phyloP scores from a whole-genome alignment of 2,329 filamentous ascomycete species.

The Canariomyces notabilis region DNA sequence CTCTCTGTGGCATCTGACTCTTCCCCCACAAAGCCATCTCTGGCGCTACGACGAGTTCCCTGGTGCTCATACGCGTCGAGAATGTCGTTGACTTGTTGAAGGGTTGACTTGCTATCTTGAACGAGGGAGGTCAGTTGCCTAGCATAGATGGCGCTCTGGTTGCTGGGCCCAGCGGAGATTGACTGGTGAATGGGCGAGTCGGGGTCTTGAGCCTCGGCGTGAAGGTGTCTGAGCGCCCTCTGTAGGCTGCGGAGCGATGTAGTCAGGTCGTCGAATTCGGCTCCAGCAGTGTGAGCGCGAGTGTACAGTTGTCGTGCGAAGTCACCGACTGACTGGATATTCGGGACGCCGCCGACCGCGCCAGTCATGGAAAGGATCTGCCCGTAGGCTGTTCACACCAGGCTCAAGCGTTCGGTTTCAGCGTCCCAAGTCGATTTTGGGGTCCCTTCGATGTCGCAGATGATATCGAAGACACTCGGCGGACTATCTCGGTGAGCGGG shows the following conservation, averaged over 20 bases:
- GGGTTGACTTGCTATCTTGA: slow-evolving; percentile 50
- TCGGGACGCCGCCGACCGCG: slow-evolving; percentile 32
- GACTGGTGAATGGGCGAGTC: slow-evolving; percentile 49
- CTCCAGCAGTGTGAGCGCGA: slow-evolving; percentile 45
- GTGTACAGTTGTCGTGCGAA: slow-evolving; percentile 52
- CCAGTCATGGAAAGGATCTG: slow-evolving; percentile 27
- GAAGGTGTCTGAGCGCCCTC: slow-evolving; percentile 52
- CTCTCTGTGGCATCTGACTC: slow-evolving; percentile 19
- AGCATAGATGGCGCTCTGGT: slow-evolving; percentile 38
- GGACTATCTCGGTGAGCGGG: background rate
- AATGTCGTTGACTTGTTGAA: slow-evolving; percentile 50
- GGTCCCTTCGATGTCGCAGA: too few relatives aligned
- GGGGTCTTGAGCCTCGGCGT: slow-evolving; percentile 51
- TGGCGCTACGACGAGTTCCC: slow-evolving; percentile 9
- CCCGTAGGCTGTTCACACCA: slow-evolving; percentile 1
- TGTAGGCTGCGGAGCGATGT: slow-evolving; percentile 49
- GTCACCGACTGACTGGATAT: slow-evolving; percentile 52
- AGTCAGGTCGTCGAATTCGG: slow-evolving; percentile 46
- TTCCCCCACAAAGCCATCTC: slow-evolving; percentile 20
- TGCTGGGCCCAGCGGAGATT: slow-evolving; percentile 19
- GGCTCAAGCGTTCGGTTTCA: background rate
- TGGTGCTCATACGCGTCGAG: slow-evolving; percentile 42
- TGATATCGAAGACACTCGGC: background rate
- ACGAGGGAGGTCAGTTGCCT: slow-evolving; percentile 49
- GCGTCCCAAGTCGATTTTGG: background rate